phyloP scores from a whole-genome alignment of 2,329 filamentous ascomycete genomes.

The Arthrobotrys sinensis region DNA sequence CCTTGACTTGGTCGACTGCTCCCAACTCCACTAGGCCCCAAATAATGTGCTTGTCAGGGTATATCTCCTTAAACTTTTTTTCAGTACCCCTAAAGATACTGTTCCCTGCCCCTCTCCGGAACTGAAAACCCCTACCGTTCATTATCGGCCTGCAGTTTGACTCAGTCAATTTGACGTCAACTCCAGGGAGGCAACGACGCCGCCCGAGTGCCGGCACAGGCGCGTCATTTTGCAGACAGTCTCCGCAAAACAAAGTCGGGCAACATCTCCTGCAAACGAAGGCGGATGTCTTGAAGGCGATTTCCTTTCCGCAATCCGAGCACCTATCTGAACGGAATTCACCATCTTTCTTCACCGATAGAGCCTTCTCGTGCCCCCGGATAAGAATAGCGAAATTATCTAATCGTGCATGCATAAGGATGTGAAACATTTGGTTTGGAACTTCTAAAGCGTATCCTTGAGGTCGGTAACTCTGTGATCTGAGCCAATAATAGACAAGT shows the following conservation, averaged over 20 bases:
- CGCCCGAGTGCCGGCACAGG: too few species aligned
- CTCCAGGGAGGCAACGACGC: not conserved
- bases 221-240: not conserved
- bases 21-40: not conserved
- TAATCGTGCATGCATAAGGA: slow-evolving; percentile 3
- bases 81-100: not conserved
- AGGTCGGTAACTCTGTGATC: not conserved
- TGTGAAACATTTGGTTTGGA: not conserved
- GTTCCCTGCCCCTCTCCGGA: not conserved
- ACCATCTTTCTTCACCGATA: not conserved
- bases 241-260: not conserved
- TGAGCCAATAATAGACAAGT: slow-evolving; percentile 12
- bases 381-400: not conserved
- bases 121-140: slow-evolving; percentile 1
- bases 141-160: not conserved
- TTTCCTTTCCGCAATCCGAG: not conserved
- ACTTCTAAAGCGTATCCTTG: not conserved
- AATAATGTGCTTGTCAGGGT: not conserved
- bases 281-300: not conserved
- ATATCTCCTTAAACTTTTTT: not conserved
- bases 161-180: slow-evolving; percentile 6
- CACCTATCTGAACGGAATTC: not conserved
- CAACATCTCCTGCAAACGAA: slow-evolving; percentile 3
- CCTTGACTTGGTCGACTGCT: not conserved
- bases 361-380: not conserved